phyloP scores from a whole-genome alignment of 2,329 filamentous ascomycete genomes.

The Colletotrichum liaoningense region DNA sequence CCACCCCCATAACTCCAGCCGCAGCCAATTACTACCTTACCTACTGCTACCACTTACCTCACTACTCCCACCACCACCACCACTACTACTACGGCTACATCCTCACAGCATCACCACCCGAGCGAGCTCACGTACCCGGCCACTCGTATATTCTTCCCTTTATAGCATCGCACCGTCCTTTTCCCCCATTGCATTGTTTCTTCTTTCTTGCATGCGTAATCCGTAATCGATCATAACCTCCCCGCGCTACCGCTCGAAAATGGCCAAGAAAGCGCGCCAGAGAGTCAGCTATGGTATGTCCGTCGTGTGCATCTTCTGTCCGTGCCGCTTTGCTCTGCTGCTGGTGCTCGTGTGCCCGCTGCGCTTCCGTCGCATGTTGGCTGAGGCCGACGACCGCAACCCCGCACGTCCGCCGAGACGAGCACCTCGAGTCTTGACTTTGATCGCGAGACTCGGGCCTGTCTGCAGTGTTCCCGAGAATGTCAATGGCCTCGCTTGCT shows the following conservation, averaged over 20 bases:
- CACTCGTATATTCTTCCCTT: not conserved
- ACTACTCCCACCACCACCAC: not conserved
- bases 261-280: slow-evolving; percentile 77
- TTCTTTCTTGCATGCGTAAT: slow-evolving; percentile 27
- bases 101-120: slow-evolving; percentile 25
- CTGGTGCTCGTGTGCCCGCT: slow-evolving; percentile 11
- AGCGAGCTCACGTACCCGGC: not conserved
- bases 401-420: slow-evolving; percentile 19
- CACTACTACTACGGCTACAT: not conserved
- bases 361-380: slow-evolving; percentile 15
- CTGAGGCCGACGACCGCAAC: slow-evolving; percentile 8
- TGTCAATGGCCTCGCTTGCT: slow-evolving; percentile 5
- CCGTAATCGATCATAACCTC: slow-evolving; percentile 14
- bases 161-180: not conserved
- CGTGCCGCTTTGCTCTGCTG: not conserved
- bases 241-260: slow-evolving; percentile 44
- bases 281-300: slow-evolving; percentile 76
- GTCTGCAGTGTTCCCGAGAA: not conserved
- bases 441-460: not conserved
- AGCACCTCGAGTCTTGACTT: slow-evolving; percentile 5
- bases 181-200: not conserved
- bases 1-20: not conserved
- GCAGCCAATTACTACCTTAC: not conserved
- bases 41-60: not conserved
- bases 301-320: slow-evolving; percentile 4